Conservation (phyloP, 2,329 filamentous ascomycete genomes). For the Huntiella abstrusa region DNA sequence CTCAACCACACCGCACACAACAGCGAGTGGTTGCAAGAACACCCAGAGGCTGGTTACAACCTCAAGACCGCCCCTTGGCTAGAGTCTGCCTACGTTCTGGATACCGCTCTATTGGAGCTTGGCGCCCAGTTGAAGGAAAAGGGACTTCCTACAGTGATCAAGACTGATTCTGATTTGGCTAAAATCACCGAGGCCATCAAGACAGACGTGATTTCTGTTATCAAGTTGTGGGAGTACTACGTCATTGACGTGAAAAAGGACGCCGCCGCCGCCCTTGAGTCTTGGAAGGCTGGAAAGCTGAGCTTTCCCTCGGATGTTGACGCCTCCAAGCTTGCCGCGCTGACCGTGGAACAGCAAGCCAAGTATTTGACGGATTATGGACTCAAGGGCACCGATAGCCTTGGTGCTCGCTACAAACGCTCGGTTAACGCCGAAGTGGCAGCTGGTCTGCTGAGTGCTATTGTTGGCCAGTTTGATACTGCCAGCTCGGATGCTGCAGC, state of each 20-base stretch:
- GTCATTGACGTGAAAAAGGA: conserved; percentile 61
- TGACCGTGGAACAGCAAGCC: conserved; percentile 25
- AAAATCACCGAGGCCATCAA: conserved; percentile 74
- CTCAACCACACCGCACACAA: conserved; percentile 97
- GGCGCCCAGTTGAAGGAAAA: conserved; percentile 51
- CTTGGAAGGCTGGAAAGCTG: conserved; percentile 48
- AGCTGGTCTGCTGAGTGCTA: conserved; percentile 25
- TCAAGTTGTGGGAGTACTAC: conserved; percentile 89
- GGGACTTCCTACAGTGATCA: conserved; percentile 58
- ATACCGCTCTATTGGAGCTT: conserved; percentile 51
- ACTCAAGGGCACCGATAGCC: conserved; percentile 48
- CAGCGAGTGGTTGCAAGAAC: conserved; percentile 79
- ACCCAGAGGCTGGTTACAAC: conserved; percentile 93
- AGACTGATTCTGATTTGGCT: conserved; percentile 51
- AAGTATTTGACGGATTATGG: conserved; percentile 50
- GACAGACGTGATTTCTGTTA: conserved; percentile 53
- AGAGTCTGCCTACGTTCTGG: conserved; percentile 42
- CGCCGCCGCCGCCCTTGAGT: conserved; percentile 45
- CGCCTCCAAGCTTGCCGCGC: conserved; percentile 13
- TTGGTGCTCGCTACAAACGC: conserved; percentile 66
- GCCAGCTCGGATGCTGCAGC: conserved; percentile 20
- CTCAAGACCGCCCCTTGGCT: conserved; percentile 71
- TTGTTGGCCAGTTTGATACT: conserved; percentile 30
- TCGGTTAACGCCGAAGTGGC: conserved; percentile 48
- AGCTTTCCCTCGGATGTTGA: conserved; percentile 29